Evolutionary conservation across 306 rosid genomes (phyloP).

Genomic region (Castanopsis chinensis): DNA sequence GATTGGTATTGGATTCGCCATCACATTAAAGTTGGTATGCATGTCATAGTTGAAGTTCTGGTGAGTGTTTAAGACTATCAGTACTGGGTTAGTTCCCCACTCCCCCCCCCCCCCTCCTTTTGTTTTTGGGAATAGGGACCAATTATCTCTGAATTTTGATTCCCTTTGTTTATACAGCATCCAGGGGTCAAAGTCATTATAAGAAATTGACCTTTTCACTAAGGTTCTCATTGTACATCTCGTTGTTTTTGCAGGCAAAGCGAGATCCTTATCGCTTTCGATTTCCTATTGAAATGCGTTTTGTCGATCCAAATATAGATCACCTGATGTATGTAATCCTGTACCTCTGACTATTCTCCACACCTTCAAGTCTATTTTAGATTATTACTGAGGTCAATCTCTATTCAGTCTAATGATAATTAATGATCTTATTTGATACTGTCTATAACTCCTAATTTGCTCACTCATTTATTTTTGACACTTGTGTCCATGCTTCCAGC

Average conservation of each 20-base stretch:
- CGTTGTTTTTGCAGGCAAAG: constrained; percentile 67
- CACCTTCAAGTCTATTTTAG: constrained; percentile 4
- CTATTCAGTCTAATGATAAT: constrained; percentile 13
- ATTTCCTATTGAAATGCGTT: constrained; percentile 94
- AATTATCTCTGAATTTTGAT: too few relatives aligned
- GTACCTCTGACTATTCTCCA: neutral
- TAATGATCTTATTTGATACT: neutral
- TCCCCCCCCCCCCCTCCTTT: neutral
- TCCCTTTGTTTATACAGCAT: neutral
- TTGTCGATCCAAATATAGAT: constrained; percentile 87
- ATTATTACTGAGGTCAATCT: constrained; percentile 9
- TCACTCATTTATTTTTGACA: constrained; percentile 21
- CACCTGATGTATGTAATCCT: constrained; percentile 74
- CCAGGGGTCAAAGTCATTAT: constrained; percentile 9
- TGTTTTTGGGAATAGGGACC: neutral
- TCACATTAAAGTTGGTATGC: constrained; percentile 92
- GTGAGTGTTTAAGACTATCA: constrained; percentile 46
- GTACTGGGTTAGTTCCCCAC: neutral
- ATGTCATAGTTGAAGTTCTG: constrained; percentile 78
- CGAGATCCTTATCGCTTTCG: constrained; percentile 94
- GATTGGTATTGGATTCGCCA: constrained; percentile 99
- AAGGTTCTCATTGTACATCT: neutral
- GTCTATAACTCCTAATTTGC: neutral
- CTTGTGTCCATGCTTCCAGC: constrained; percentile 51
- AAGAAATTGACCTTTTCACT: neutral